phyloP scores from a whole-genome alignment of 306 rosid genomes.

The Medicago arabica region DNA sequence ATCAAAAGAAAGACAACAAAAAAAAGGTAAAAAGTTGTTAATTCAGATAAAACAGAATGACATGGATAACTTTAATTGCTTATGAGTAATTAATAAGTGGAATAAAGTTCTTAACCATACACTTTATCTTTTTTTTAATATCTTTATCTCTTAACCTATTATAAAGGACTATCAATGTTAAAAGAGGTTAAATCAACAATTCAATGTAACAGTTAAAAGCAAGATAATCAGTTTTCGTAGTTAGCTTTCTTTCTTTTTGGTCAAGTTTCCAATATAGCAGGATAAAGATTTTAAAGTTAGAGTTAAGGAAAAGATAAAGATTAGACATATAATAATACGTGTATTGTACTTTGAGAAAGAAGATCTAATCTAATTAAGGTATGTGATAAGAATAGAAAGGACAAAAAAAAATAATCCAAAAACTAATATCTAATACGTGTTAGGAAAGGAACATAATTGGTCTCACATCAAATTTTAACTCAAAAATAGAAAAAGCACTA shows the following conservation, averaged over 20 bases:
- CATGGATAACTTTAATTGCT: slow-evolving; percentile 49
- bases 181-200: slow-evolving; percentile 39
- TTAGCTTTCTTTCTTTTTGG: slow-evolving; percentile 29
- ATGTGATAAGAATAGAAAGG: background rate
- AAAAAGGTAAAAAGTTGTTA: slow-evolving; percentile 47
- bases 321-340: slow-evolving; percentile 3
- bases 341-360: slow-evolving; percentile 9
- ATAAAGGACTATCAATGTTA: slow-evolving; percentile 34
- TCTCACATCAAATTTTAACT: background rate
- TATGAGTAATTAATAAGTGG: slow-evolving; percentile 52
- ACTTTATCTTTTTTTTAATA: slow-evolving; percentile 47
- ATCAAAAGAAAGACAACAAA: slow-evolving; percentile 50
- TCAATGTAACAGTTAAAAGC: slow-evolving; percentile 77
- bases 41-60: slow-evolving; percentile 43
- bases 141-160: slow-evolving; percentile 38
- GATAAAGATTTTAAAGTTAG: slow-evolving; percentile 11
- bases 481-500: background rate
- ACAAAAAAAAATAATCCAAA: background rate
- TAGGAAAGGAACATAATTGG: background rate
- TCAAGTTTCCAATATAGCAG: slow-evolving; percentile 29
- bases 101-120: slow-evolving; percentile 59
- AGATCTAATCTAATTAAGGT: background rate
- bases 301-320: slow-evolving; percentile 18
- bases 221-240: slow-evolving; percentile 26
- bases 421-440: background rate